phyloP scores from a whole-genome alignment of 768 basidiomycete species.

The Suillus alpinus region DNA sequence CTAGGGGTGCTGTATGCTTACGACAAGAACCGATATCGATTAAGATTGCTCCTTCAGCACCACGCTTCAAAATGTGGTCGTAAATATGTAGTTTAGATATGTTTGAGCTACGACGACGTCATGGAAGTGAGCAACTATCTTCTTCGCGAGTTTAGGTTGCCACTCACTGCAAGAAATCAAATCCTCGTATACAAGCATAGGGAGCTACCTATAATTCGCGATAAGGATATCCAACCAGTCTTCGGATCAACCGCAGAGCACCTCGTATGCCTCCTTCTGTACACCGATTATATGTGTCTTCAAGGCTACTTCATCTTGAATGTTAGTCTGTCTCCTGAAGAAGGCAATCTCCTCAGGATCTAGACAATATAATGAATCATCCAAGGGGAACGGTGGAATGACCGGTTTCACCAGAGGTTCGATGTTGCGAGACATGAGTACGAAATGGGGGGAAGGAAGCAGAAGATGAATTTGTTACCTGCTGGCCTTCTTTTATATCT shows the following conservation, averaged over 20 bases:
- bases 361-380: not conserved
- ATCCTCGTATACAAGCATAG: not conserved
- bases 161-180: not conserved
- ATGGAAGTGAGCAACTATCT: not conserved
- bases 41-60: slow-evolving; percentile 27
- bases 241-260: not conserved
- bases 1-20: slow-evolving; percentile 12
- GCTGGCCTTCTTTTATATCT: not conserved
- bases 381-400: not conserved
- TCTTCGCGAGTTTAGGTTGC: not conserved
- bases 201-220: not conserved
- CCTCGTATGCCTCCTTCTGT: not conserved
- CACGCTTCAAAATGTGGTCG: not conserved
- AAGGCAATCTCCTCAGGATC: not conserved
- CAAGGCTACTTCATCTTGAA: not conserved
- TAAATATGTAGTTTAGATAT: not conserved
- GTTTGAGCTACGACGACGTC: not conserved
- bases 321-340: not conserved
- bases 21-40: slow-evolving; percentile 41
- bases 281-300: not conserved
- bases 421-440: not conserved
- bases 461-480: not conserved
- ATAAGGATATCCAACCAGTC: not conserved
- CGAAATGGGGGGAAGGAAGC: not conserved
- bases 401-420: not conserved